Evolutionary conservation across 306 rosid species (phyloP), one percentile per base, ranked within the genome.

Genomic region (Vigna radiata): DNA sequence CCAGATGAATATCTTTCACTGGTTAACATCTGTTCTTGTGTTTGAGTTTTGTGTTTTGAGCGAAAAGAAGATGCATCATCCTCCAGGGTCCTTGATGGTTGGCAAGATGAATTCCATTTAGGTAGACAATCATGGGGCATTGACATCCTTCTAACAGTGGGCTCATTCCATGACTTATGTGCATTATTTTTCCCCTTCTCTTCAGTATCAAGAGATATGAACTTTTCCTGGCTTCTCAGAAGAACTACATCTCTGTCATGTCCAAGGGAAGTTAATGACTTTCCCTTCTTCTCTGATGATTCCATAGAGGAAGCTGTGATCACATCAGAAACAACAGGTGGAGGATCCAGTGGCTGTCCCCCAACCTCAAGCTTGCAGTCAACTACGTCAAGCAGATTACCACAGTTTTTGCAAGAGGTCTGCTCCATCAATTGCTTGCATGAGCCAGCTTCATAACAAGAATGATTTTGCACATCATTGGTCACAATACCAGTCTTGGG

Each of bases 341-440:
- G 73, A 75, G 77, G 76, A 70, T 58, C 79, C 48, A 48, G 66
- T 0, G 82, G 76, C 11, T 76, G 83, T 39, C 79, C 85, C 64
- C 79, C 90, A 67, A 72, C 72, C 62, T 75, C 84, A 2, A 62
- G 81, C 60, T 75, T 78, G 76, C 77, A 76, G 43, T 80, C 85
- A 41, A 82, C 83, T 61, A 80, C 89, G 81, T 87, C 89, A 31
- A 86, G 74, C 62, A 82, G 52, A 85, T 85, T 88, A 53, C 91
- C 91, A 76, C 89, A 91, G 77, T 60, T 91, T 86, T 78, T 77
- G 80, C 96, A 94, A 59, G 97, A 91, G 66, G 88, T 49, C 59
- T 87, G 89, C 55, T 90, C 88, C 61, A 77, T 70, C 81, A 75
- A 81, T 75, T 83, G 76, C 41, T 83, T 64, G 58, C 85, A 6